These are phyloP conservation scores for Trichoderma hamatum DNA, from an alignment of 2,329 filamentous ascomycete species.

Conservation along the genomic window DNA sequence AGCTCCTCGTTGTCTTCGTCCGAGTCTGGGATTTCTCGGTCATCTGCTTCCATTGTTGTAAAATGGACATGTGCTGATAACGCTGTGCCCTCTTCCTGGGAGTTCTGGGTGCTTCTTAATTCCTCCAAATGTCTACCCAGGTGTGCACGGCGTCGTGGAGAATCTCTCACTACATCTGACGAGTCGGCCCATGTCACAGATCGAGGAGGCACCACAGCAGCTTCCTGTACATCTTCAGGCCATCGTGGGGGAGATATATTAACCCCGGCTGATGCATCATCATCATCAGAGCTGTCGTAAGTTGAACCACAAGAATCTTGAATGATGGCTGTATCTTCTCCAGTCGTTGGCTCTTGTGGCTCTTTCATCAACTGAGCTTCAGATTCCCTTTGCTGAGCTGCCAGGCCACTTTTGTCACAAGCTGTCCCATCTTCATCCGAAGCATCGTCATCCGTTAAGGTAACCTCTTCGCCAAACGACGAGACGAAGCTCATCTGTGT, in stretches of 20 bases:
- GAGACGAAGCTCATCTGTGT: constrained; percentile 48
- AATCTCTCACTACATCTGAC: background rate
- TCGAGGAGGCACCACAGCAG: background rate
- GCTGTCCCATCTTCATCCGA: constrained; percentile 30
- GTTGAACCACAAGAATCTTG: constrained; percentile 50
- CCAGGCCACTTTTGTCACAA: constrained; percentile 34
- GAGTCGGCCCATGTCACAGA: too few species aligned
- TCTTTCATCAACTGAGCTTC: constrained; percentile 32
- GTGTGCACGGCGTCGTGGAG: background rate
- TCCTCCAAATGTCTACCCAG: background rate
- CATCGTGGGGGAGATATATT: background rate
- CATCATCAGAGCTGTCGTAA: constrained; percentile 39
- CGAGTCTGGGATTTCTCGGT: constrained; percentile 53
- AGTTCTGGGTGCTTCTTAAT: background rate
- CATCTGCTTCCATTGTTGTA: background rate
- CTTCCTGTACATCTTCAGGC: background rate
- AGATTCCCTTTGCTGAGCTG: constrained; percentile 34
- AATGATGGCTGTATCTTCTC: constrained; percentile 40
- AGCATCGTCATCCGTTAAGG: constrained; percentile 37
- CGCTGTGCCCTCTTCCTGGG: background rate
- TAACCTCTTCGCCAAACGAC: constrained; percentile 39
- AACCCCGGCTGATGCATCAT: constrained; percentile 32
- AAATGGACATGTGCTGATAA: background rate
- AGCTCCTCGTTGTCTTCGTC: constrained; percentile 46
- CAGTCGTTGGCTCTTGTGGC: constrained; percentile 30